Conservation (phyloP, 345 rosid species). For the Citrus hindsii region DNA sequence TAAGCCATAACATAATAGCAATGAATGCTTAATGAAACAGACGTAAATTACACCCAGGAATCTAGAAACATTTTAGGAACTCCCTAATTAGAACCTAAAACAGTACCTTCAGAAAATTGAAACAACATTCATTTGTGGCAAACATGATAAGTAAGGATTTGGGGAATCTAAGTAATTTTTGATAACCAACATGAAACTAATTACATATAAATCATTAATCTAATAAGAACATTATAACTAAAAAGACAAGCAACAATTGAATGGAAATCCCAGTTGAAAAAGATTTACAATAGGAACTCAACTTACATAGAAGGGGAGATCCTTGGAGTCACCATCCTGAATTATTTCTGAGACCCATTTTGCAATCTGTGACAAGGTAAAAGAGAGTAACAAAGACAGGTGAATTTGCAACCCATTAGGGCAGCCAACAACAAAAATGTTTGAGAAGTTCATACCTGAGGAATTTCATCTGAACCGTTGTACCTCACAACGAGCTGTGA, state of each 20-base stretch:
- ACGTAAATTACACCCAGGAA: neutral
- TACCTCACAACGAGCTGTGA: slow-evolving; percentile 90
- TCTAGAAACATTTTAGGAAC: too few relatives aligned
- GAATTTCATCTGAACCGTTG: slow-evolving; percentile 65
- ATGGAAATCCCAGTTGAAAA: neutral
- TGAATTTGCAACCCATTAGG: neutral
- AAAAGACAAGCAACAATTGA: neutral
- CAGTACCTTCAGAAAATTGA: neutral
- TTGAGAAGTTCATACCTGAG: slow-evolving; percentile 42
- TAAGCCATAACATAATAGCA: neutral
- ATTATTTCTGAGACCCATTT: slow-evolving; percentile 75
- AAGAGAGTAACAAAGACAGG: neutral
- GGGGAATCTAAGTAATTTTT: neutral
- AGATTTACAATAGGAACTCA: neutral
- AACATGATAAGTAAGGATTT: neutral
- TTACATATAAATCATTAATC: neutral
- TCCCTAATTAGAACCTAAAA: neutral
- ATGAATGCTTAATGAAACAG: neutral
- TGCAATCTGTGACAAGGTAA: slow-evolving; percentile 49
- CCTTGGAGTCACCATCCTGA: slow-evolving; percentile 77
- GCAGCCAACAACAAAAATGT: neutral
- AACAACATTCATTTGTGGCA: neutral
- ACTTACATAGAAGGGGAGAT: slow-evolving; percentile 81
- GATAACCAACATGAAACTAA: neutral
- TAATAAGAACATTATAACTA: neutral